Conservation (phyloP, 2,329 filamentous ascomycete species). For the Alternaria gaisen region DNA sequence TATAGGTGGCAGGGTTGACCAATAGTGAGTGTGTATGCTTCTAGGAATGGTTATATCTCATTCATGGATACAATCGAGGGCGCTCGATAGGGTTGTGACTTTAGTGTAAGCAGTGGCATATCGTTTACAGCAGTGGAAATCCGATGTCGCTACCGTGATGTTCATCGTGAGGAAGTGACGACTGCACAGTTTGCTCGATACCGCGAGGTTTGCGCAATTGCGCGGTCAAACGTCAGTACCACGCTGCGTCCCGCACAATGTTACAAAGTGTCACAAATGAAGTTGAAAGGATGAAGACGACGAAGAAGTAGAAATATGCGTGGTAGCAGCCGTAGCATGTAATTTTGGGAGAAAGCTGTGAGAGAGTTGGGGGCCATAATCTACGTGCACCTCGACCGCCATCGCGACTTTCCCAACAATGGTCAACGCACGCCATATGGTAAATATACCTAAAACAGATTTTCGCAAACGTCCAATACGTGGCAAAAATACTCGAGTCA, state of each 20-base stretch:
- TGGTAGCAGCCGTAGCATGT: neutral
- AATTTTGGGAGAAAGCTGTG: neutral
- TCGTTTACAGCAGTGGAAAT: neutral
- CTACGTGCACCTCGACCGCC: neutral
- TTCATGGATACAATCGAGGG: neutral
- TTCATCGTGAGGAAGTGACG: slow-evolving; percentile 9
- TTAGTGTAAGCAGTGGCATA: neutral
- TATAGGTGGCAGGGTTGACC: neutral
- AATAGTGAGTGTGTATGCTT: neutral
- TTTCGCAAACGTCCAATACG: neutral
- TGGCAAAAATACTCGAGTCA: too few species aligned
- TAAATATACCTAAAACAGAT: neutral
- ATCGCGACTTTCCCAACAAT: neutral
- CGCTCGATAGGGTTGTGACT: neutral
- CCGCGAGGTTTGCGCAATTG: slow-evolving; percentile 27
- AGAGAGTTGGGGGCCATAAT: neutral
- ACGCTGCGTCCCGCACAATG: neutral
- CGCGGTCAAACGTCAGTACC: slow-evolving; percentile 14
- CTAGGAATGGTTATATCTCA: neutral
- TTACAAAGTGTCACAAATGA: neutral
- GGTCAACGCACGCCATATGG: neutral
- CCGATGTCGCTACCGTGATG: neutral
- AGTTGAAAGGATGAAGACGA: neutral
- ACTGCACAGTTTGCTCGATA: slow-evolving; percentile 3
- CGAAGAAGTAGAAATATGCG: neutral